Base-by-base conservation (phyloP, 2,329 filamentous ascomycete species). In the Talaromyces sp. region DNA sequence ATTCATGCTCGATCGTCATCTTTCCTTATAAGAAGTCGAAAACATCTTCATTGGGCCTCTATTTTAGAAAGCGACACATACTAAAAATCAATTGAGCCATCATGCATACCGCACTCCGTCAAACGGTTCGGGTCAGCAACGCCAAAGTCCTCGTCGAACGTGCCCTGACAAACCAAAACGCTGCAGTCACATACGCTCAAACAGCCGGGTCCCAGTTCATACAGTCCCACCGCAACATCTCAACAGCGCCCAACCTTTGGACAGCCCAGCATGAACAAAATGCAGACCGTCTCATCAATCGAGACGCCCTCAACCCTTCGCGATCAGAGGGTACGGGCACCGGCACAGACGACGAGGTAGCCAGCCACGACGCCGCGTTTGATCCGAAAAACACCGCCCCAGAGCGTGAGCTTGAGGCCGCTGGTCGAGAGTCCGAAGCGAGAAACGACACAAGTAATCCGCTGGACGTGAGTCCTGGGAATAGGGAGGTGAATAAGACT, bases 271-370 rank as follows among this genome's bases (percentile, higher is more conserved):
- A 67, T 11, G 52, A 66, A 37, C 43, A 63, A 19, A 47, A 61
- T 15, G 50, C 45, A 2, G 61, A 56, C 15, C 61, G 49, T 17
- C 57, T 68, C 11, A 83, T 41, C 19, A 63, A 89, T 73, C 85
- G 87, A 61, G 84, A 89, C 68, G 83, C 83, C 2, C 83, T 96
- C 39, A 86, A 89, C 66, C 87, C 90, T 0, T 82, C 86, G 39
- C 78, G 84, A 2, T 86, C 84, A 62, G 91, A 96, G 74, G 86
- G 89, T 77, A 86, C 86, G 65, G 87, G 89, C 73, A 87, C 86
- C 59, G 90, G 87, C 3, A 86, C 86, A 0, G 91, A 88, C 69
- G 80, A 88, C 54, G 82, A 85, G 13, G 84, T 88, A 0, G 82
- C 84, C 0, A 80, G 83, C 35, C 80, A 85, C 64, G 82, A 88